Percentiles rank a stretch among this genome's conserved stretches.
Evolutionary conservation across 352 stramenopile genomes (phyloP).

Genomic region (Pythium rishiriense): DNA sequence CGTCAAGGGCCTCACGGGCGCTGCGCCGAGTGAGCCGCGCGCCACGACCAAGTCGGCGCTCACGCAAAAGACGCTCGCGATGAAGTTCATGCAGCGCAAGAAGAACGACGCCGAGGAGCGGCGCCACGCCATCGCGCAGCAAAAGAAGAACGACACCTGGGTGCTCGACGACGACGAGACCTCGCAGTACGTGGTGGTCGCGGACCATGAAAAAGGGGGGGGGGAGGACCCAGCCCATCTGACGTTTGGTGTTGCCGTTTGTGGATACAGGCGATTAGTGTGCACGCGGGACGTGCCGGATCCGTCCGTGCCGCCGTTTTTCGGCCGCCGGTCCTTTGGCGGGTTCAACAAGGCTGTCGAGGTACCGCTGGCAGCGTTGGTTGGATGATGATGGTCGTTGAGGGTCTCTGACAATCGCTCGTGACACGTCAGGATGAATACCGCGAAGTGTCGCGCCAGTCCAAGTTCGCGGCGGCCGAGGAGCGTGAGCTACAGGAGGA

Average conservation of each 20-base stretch:
- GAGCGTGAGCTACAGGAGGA: constrained; percentile 77
- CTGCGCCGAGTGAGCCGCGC: constrained; percentile 21
- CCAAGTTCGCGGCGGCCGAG: constrained; percentile 61
- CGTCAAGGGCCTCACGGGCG: constrained; percentile 23
- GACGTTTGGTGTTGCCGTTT: not conserved
- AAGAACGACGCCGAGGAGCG: constrained; percentile 60
- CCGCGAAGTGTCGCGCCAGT: constrained; percentile 52
- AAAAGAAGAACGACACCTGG: constrained; percentile 68
- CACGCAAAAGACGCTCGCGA: constrained; percentile 83
- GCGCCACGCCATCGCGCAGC: constrained; percentile 46
- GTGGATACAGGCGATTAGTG: constrained; percentile 36
- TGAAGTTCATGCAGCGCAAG: constrained; percentile 92
- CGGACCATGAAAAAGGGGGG: not conserved
- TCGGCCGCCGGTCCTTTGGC: constrained; percentile 75
- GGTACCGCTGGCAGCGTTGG: constrained; percentile 18
- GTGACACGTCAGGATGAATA: constrained; percentile 55
- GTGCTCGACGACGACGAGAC: constrained; percentile 37
- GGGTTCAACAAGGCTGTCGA: constrained; percentile 84
- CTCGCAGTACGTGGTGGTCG: constrained; percentile 6
- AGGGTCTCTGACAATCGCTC: not conserved
- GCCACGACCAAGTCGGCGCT: constrained; percentile 49
- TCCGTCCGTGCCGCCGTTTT: constrained; percentile 72
- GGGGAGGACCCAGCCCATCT: constrained; percentile 1
- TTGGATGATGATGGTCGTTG: no score
- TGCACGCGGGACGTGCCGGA: constrained; percentile 65